These are phyloP conservation scores for Entomophthora muscae DNA, from an alignment of 371 early-diverging fungal species.

Conservation along the genomic window DNA sequence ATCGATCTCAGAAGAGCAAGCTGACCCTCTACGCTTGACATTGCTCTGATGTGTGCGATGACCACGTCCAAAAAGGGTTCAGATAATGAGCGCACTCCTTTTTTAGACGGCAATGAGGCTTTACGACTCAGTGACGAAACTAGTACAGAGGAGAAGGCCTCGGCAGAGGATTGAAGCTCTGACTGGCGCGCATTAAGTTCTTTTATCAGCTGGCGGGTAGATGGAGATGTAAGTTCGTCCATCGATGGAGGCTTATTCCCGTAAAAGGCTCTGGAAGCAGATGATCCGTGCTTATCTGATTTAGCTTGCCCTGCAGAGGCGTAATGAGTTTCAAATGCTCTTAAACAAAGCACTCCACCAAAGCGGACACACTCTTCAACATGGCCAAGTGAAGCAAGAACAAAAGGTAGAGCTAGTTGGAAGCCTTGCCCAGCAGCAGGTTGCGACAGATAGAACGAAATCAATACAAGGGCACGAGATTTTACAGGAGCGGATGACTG, in stretches of 20 bases:
- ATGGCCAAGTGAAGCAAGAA: constrained; percentile 45
- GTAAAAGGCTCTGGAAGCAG: background rate
- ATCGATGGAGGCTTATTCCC: background rate
- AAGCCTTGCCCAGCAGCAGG: constrained; percentile 29
- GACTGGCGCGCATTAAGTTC: background rate
- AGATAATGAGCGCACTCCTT: background rate
- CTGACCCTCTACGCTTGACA: background rate
- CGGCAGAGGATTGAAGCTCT: background rate
- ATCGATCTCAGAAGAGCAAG: background rate
- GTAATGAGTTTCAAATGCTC: constrained; percentile 25
- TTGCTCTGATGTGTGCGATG: background rate
- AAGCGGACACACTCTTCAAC: constrained; percentile 28
- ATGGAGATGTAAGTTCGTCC: background rate
- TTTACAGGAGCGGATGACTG: background rate
- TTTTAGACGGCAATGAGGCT: background rate
- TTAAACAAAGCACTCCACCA: constrained; percentile 31
- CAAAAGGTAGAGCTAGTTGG: constrained; percentile 59
- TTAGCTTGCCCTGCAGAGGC: background rate
- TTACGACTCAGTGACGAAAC: background rate
- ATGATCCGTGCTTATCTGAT: background rate
- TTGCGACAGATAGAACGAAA: constrained; percentile 17
- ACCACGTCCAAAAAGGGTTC: background rate
- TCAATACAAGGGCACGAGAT: background rate
- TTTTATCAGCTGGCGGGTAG: background rate
- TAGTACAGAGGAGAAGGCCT: background rate